A percentile compares a stretch with the other conserved stretches of the same genome.
Evolutionary conservation across 495 filamentous ascomycete species (phyloP).

Genomic region (Penicillium verhagenii): DNA sequence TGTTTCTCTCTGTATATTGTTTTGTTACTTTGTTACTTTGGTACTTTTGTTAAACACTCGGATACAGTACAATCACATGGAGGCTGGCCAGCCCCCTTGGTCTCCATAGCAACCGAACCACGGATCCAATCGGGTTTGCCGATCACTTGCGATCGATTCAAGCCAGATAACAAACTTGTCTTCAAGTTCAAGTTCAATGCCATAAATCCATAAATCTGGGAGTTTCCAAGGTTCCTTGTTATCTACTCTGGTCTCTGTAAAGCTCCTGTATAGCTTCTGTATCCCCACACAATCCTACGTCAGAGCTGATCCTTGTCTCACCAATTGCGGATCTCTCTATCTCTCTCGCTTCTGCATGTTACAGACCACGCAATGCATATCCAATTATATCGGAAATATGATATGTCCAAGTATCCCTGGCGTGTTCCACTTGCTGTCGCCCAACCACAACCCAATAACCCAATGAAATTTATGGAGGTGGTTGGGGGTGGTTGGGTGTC

Average conservation of each 20-base stretch:
- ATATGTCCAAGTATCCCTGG: not conserved
- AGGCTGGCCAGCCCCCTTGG: constrained; percentile 4
- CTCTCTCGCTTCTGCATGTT: not conserved
- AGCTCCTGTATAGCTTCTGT: no score
- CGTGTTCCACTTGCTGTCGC: constrained; percentile 2
- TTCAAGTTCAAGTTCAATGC: no score
- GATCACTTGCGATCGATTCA: constrained; percentile 9
- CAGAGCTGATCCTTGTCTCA: not conserved
- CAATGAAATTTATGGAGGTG: no score
- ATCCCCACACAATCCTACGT: no score
- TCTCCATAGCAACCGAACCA: constrained; percentile 10
- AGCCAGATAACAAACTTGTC: not conserved
- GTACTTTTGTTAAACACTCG: no score
- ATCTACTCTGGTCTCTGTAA: no score
- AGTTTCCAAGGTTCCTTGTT: no score
- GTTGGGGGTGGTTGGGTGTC: constrained; percentile 3
- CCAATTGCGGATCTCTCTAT: not conserved
- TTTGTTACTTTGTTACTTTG: no score
- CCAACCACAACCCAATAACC: constrained; percentile 4
- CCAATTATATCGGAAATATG: constrained; percentile 4
- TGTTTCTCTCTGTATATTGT: no score
- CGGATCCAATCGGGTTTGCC: constrained; percentile 10
- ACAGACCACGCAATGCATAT: not conserved
- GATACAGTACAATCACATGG: no score
- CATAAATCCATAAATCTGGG: no score